These are phyloP conservation scores for Butyriboletus loyo DNA, from an alignment of 768 basidiomycete species.

Conservation along the genomic window DNA sequence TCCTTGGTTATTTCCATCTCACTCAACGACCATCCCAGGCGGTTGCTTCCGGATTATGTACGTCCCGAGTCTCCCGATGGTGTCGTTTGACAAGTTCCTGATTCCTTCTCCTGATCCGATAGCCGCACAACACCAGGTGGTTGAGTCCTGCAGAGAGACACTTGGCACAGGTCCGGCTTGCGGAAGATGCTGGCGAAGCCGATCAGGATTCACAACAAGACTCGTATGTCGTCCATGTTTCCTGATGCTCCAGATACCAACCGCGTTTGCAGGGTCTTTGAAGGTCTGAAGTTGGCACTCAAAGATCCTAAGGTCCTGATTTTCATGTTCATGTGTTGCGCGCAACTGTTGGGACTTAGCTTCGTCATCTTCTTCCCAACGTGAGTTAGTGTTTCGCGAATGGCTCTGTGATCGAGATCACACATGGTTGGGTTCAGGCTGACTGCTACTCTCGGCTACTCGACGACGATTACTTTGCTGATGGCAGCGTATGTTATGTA, in stretches of 20 bases:
- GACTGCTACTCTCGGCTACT: constrained; percentile 59
- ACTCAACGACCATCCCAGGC: constrained; percentile 34
- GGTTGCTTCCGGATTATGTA: too few relatives aligned
- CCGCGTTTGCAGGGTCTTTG: too few relatives aligned
- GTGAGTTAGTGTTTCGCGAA: constrained; percentile 26
- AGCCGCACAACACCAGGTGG: too few relatives aligned
- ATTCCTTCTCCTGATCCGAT: neutral
- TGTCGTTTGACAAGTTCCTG: neutral
- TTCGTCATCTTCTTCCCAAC: constrained; percentile 62
- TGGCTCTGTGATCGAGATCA: neutral
- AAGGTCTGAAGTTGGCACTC: too few relatives aligned
- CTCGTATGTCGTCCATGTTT: too few relatives aligned
- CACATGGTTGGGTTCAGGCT: constrained; percentile 43
- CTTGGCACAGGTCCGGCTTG: constrained; percentile 59
- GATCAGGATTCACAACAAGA: too few relatives aligned
- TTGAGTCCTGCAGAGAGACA: constrained; percentile 46
- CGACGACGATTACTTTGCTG: too few relatives aligned
- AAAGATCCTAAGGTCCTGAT: too few relatives aligned
- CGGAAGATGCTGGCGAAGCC: too few relatives aligned
- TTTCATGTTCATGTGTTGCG: constrained; percentile 51
- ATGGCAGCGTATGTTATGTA: constrained; percentile 51
- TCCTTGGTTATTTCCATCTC: neutral
- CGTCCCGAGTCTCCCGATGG: too few relatives aligned
- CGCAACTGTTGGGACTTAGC: constrained; percentile 55
- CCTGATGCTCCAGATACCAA: too few relatives aligned